phyloP scores from a whole-genome alignment of 2,329 filamentous ascomycete genomes.

The Microsporum ferrugineum region DNA sequence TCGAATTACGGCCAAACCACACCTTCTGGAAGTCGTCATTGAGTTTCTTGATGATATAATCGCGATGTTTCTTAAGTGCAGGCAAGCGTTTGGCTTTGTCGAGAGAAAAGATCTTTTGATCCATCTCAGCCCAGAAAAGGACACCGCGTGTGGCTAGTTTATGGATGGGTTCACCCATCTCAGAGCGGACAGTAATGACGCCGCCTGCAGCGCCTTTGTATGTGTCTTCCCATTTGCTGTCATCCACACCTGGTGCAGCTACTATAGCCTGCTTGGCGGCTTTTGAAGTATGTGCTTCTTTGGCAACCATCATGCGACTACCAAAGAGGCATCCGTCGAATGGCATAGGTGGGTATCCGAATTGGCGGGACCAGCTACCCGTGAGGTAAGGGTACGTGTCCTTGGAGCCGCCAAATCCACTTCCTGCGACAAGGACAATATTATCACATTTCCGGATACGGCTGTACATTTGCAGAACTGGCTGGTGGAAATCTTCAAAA shows the following conservation, averaged over 20 bases:
- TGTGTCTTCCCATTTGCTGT: conserved; percentile 79
- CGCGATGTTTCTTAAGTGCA: conserved; percentile 76
- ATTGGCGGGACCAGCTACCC: conserved; percentile 75
- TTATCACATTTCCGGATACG: conserved; percentile 77
- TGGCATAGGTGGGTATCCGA: conserved; percentile 83
- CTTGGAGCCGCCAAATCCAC: conserved; percentile 79
- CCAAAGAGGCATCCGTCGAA: conserved; percentile 87
- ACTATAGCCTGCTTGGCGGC: conserved; percentile 84
- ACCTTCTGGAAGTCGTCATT: conserved; percentile 96
- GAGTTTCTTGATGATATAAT: conserved; percentile 88
- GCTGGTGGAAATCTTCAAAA: conserved; percentile 89
- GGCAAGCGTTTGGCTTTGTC: conserved; percentile 88
- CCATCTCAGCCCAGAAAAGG: conserved; percentile 96
- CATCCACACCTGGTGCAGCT: conserved; percentile 70
- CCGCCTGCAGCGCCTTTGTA: conserved; percentile 87
- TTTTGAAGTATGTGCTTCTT: conserved; percentile 79
- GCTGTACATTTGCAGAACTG: conserved; percentile 81
- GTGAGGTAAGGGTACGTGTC: conserved; percentile 90
- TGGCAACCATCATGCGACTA: conserved; percentile 88
- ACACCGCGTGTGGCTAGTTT: conserved; percentile 96
- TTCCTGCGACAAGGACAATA: conserved; percentile 78
- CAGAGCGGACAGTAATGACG: conserved; percentile 89
- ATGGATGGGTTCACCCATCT: conserved; percentile 99
- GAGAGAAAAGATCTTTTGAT: conserved; percentile 91
- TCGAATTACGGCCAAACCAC: conserved; percentile 82